phyloP scores from a whole-genome alignment of 1,284 basidiomycete genomes.

The Microbotryum lychnidis-dioicae region DNA sequence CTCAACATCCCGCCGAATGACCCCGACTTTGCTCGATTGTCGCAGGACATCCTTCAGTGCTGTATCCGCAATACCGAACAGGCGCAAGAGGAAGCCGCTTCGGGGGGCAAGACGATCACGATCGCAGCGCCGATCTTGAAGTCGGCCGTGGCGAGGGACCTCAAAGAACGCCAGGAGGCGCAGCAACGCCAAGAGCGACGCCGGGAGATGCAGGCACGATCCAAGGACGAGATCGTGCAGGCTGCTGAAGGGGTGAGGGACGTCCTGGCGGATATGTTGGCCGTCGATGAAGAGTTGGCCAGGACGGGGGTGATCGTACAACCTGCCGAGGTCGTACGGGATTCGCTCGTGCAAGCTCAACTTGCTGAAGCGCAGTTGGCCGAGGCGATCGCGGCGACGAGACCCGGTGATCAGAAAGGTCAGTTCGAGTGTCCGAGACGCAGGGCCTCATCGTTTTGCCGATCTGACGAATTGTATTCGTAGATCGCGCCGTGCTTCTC shows the following conservation, averaged over 20 bases:
- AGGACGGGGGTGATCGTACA: constrained; percentile 58
- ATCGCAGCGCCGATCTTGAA: constrained; percentile 47
- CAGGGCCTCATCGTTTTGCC: not conserved
- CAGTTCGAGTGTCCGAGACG: not conserved
- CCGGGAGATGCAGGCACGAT: constrained; percentile 5
- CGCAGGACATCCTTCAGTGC: constrained; percentile 43
- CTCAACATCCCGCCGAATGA: constrained; percentile 79
- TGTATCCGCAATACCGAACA: constrained; percentile 84
- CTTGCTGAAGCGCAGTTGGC: constrained; percentile 35
- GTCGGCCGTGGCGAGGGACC: constrained; percentile 42
- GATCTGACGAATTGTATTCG: not conserved
- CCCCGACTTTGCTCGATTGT: constrained; percentile 64
- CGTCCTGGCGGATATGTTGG: constrained; percentile 54
- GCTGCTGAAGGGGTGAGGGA: constrained; percentile 49
- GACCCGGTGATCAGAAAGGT: constrained; percentile 34
- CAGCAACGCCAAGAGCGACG: constrained; percentile 11
- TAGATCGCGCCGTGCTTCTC: constrained; percentile 23
- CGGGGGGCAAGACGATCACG: constrained; percentile 34
- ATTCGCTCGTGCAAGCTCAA: constrained; percentile 41
- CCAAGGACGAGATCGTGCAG: constrained; percentile 47
- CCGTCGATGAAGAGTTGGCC: constrained; percentile 52
- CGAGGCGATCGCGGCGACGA: constrained; percentile 30
- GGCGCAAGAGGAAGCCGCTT: constrained; percentile 38
- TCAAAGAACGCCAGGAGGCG: constrained; percentile 41
- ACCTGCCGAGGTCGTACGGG: constrained; percentile 62